phyloP scores from a whole-genome alignment of 345 rosid genomes.

The Gossypium thurberi region DNA sequence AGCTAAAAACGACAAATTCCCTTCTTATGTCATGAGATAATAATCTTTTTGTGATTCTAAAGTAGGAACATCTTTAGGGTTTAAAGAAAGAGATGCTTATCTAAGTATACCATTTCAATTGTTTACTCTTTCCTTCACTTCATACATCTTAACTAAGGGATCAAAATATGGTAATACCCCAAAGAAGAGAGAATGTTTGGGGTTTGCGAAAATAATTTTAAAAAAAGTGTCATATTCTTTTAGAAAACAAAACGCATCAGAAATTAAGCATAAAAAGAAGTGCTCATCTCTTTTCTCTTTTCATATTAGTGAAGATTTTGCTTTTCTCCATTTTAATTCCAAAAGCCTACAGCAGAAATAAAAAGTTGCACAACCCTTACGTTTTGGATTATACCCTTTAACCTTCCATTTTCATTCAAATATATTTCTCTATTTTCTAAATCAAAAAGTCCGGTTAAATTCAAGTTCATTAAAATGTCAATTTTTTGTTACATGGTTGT shows the following conservation, averaged over 20 bases:
- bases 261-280: slow-evolving; percentile 41
- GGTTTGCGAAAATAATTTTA: slow-evolving; percentile 20
- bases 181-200: slow-evolving; percentile 40
- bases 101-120: not conserved
- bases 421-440: no score
- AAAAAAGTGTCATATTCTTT: slow-evolving; percentile 24
- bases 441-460: no score
- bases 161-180: not conserved
- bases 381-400: slow-evolving; percentile 34
- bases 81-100: slow-evolving; percentile 37
- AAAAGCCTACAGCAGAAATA: slow-evolving; percentile 19
- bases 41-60: slow-evolving; percentile 42
- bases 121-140: not conserved
- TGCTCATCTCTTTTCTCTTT: slow-evolving; percentile 25
- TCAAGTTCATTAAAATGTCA: no score
- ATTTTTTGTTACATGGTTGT: no score
- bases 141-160: not conserved
- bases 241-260: slow-evolving; percentile 23
- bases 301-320: slow-evolving; percentile 37
- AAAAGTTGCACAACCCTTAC: slow-evolving; percentile 42
- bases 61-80: slow-evolving; percentile 41
- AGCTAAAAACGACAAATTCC: slow-evolving; percentile 36
- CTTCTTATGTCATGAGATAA: slow-evolving; percentile 30
- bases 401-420: no score
- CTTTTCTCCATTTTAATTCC: slow-evolving; percentile 29